Evolutionary conservation across 177 flowering plant genomes (phyloP).

Genomic region (Tripterygium wilfordii): DNA sequence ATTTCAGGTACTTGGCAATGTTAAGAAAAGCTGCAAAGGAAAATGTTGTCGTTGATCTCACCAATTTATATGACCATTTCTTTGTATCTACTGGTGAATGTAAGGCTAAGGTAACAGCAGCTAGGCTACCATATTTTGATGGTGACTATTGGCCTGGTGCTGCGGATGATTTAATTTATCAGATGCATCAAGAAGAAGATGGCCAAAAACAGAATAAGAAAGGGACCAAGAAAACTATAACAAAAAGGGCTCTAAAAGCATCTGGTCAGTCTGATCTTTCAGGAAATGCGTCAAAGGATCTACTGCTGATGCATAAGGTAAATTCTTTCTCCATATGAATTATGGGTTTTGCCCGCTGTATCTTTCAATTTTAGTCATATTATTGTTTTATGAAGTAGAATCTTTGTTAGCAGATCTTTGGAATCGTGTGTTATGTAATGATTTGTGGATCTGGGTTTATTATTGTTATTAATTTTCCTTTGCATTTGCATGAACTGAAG

Average conservation of each 20-base stretch:
- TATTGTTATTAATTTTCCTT: not conserved
- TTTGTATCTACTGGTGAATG: conserved; percentile 78
- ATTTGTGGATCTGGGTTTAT: not conserved
- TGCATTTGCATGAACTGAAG: too few relatives aligned
- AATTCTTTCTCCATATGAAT: conserved; percentile 7
- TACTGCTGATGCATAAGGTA: conserved; percentile 89
- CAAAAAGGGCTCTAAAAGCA: conserved; percentile 92
- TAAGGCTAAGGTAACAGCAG: conserved; percentile 94
- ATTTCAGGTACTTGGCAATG: conserved; percentile 86
- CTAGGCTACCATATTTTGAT: conserved; percentile 95
- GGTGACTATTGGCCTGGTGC: conserved; percentile 99
- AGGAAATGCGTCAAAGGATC: conserved; percentile 85
- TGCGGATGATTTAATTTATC: conserved; percentile 92
- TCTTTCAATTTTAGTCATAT: not conserved
- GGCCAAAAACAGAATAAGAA: conserved; percentile 81
- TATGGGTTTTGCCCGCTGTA: not conserved
- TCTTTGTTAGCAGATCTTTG: too few relatives aligned
- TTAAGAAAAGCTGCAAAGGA: conserved; percentile 83
- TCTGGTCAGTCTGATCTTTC: conserved; percentile 93
- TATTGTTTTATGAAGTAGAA: conserved; percentile 3
- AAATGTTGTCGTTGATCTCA: conserved; percentile 77
- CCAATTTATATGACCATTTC: conserved; percentile 92
- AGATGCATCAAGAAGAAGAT: conserved; percentile 89
- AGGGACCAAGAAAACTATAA: conserved; percentile 77
- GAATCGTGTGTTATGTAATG: not conserved